Conservation (phyloP, 129 eudicot genomes). For the Pulicaria dysenterica region DNA sequence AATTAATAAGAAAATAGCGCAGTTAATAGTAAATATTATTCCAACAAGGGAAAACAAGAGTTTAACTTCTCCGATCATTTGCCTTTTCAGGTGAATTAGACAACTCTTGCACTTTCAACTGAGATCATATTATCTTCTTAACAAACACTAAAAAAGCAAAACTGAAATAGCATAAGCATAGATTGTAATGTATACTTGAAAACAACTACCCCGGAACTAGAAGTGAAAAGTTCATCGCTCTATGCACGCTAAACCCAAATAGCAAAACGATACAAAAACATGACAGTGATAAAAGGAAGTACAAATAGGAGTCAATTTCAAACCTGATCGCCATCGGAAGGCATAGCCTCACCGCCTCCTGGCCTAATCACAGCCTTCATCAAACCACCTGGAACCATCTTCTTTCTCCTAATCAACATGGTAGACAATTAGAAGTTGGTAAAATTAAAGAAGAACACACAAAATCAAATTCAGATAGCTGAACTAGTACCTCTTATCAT, state of each 20-base stretch:
- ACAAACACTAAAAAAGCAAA: not conserved
- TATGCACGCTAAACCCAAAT: not conserved
- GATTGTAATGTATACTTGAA: constrained; percentile 8
- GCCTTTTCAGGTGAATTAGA: constrained; percentile 10
- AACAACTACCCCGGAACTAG: not conserved
- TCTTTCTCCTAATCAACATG: constrained; percentile 56
- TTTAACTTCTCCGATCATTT: not conserved
- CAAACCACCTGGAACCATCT: constrained; percentile 92
- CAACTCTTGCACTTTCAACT: constrained; percentile 11
- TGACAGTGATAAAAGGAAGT: not conserved
- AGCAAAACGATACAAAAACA: constrained; percentile 16
- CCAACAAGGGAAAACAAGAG: not conserved
- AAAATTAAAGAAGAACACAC: not conserved
- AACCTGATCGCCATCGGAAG: constrained; percentile 95
- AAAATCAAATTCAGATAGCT: not conserved
- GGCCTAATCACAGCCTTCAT: constrained; percentile 92
- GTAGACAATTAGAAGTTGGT: not conserved
- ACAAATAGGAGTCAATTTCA: not conserved
- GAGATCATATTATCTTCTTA: not conserved
- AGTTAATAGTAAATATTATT: not conserved
- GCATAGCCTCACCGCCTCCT: constrained; percentile 72
- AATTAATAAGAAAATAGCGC: not conserved
- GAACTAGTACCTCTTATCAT: constrained; percentile 62
- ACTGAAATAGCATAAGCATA: not conserved
- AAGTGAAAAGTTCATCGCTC: not conserved